These are phyloP conservation scores for Heritiera fomes DNA, from an alignment of 345 rosid species.

Conservation along the genomic window DNA sequence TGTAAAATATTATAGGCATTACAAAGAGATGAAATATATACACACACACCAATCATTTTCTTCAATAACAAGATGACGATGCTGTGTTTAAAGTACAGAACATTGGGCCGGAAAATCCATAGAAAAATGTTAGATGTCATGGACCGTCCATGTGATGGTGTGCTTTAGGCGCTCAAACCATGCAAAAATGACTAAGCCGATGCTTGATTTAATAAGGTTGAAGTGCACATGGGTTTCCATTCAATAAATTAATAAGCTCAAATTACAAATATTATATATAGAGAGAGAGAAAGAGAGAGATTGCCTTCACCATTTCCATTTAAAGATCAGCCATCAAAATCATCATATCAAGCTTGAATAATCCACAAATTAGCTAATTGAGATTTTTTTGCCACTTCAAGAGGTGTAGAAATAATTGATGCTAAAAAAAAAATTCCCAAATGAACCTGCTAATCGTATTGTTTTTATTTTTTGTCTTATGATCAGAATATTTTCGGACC, in stretches of 20 bases:
- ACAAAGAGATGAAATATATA: neutral
- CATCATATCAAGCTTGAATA: neutral
- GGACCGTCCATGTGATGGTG: constrained; percentile 15
- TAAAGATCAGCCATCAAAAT: neutral
- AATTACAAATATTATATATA: too few species aligned
- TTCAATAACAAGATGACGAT: neutral
- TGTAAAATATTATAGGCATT: neutral
- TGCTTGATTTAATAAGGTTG: neutral
- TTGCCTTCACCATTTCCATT: neutral
- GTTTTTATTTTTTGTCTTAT: too few species aligned
- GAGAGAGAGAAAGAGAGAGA: neutral
- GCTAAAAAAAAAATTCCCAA: too few species aligned
- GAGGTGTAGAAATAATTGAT: too few species aligned
- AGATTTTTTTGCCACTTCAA: too few species aligned
- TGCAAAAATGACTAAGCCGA: constrained; percentile 5
- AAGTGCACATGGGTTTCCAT: constrained; percentile 1
- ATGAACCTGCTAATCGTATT: too few species aligned
- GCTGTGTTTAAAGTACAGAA: neutral
- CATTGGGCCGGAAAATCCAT: neutral
- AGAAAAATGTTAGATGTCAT: neutral
- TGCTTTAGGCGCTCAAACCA: neutral
- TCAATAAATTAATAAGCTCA: neutral
- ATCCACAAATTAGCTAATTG: neutral
- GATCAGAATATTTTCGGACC: too few species aligned
- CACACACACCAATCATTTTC: neutral